A percentile compares a stretch with the other conserved stretches of the same genome.
These are phyloP conservation scores for Candida bentonensis DNA, from an alignment of 805 yeast genomes.

Conservation along the genomic window DNA sequence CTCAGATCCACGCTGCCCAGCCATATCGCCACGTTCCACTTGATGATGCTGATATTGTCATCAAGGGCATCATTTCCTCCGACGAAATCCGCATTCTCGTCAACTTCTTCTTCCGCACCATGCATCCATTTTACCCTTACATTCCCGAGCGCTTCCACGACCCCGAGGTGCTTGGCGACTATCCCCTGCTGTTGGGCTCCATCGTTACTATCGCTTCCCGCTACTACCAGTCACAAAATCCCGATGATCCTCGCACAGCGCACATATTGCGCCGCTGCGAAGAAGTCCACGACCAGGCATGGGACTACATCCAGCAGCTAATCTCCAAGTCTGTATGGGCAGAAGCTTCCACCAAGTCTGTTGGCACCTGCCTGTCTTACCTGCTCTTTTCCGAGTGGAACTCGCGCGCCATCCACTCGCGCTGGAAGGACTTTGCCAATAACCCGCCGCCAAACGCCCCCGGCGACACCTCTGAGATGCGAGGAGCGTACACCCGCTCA, in stretches of 20 bases:
- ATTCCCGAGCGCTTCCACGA: constrained; percentile 62
- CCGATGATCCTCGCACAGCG: constrained; percentile 7
- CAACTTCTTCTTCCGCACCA: constrained; percentile 44
- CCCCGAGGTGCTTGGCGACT: constrained; percentile 51
- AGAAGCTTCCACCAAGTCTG: constrained; percentile 73
- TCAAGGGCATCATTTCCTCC: constrained; percentile 41
- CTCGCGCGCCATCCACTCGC: constrained; percentile 84
- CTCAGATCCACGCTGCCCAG: neutral
- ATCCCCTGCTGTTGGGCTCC: constrained; percentile 71
- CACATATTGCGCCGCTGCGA: constrained; percentile 13
- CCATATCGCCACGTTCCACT: constrained; percentile 14
- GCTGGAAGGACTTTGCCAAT: constrained; percentile 63
- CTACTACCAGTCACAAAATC: constrained; percentile 42
- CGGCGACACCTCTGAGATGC: constrained; percentile 5
- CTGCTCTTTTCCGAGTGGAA: constrained; percentile 88
- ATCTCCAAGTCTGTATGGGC: constrained; percentile 89
- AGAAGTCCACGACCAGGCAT: constrained; percentile 61
- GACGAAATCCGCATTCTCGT: constrained; percentile 20
- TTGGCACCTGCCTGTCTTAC: constrained; percentile 79
- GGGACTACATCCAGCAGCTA: constrained; percentile 72
- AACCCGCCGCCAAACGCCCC: constrained; percentile 10
- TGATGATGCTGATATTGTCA: constrained; percentile 50
- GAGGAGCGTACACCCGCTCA: constrained; percentile 74
- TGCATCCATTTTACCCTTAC: constrained; percentile 87
- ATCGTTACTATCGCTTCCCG: constrained; percentile 69